These are phyloP conservation scores for Chrysosporium keratinophilum DNA, from an alignment of 2,329 filamentous ascomycete genomes.

Conservation along the genomic window DNA sequence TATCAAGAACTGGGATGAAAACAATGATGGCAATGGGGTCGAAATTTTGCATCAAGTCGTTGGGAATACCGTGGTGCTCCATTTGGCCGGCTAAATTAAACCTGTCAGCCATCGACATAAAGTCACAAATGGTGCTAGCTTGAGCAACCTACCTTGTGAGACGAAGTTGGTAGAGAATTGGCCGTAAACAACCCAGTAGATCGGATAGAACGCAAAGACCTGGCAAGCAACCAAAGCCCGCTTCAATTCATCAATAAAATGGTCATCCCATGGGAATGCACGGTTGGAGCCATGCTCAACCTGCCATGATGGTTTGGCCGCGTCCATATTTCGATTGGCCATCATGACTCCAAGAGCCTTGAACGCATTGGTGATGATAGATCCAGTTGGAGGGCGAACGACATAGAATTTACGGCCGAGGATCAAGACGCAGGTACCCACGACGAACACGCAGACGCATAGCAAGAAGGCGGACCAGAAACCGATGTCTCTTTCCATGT, in stretches of 20 bases:
- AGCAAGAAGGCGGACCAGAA: constrained; percentile 58
- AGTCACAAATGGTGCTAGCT: not conserved
- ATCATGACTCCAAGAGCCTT: constrained; percentile 48
- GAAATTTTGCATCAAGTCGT: constrained; percentile 66
- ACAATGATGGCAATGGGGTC: constrained; percentile 67
- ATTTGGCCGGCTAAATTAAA: constrained; percentile 39
- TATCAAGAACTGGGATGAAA: constrained; percentile 62
- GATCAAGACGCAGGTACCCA: constrained; percentile 49
- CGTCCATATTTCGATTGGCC: constrained; percentile 46
- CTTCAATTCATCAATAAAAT: constrained; percentile 62
- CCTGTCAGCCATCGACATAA: not conserved
- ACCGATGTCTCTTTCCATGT: constrained; percentile 56
- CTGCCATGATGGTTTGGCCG: constrained; percentile 57
- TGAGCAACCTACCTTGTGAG: constrained; percentile 43
- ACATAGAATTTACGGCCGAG: constrained; percentile 38
- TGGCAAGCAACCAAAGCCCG: constrained; percentile 56
- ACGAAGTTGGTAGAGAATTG: constrained; percentile 60
- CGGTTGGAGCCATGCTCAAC: constrained; percentile 39
- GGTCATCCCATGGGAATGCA: constrained; percentile 53
- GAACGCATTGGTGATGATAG: constrained; percentile 57
- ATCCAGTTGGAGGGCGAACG: constrained; percentile 48
- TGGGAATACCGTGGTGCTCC: constrained; percentile 60
- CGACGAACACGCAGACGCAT: constrained; percentile 52
- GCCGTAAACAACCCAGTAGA: constrained; percentile 59
- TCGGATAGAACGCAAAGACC: constrained; percentile 60